Percentiles rank a stretch among this genome's conserved stretches.
These are phyloP conservation scores for Cryptococcus hybrid DNA, from an alignment of 1,284 basidiomycete genomes.

Conservation along the genomic window DNA sequence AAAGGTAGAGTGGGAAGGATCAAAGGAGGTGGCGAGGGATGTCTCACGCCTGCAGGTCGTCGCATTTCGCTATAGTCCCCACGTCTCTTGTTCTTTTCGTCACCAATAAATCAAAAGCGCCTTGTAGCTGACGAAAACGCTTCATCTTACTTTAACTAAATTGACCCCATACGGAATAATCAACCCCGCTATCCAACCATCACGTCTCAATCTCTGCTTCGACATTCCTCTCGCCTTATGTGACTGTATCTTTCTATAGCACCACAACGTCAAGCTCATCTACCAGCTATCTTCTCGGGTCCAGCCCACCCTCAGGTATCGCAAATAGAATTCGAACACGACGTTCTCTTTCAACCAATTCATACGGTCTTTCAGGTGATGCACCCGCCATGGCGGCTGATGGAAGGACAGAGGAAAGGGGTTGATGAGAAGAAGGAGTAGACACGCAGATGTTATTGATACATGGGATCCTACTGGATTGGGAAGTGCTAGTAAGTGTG, in stretches of 20 bases:
- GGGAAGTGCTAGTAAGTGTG: conserved; percentile 43
- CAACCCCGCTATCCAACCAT: not conserved
- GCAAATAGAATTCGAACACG: conserved; percentile 13
- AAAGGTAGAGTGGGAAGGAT: not conserved
- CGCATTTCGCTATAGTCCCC: too few relatives aligned
- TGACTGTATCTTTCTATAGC: conserved; percentile 14
- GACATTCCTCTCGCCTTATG: conserved; percentile 6
- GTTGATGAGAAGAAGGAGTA: conserved; percentile 39
- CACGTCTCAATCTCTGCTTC: not conserved
- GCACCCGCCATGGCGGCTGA: conserved; percentile 19
- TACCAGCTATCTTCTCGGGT: conserved; percentile 20
- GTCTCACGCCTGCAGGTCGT: too few relatives aligned
- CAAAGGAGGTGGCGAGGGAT: not conserved
- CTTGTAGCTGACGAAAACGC: too few relatives aligned
- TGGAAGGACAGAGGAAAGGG: conserved; percentile 34
- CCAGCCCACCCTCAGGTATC: conserved; percentile 10
- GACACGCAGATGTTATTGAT: conserved; percentile 50
- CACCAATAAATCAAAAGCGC: too few relatives aligned
- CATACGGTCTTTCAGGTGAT: conserved; percentile 19
- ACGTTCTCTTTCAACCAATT: conserved; percentile 38
- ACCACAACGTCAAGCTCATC: conserved; percentile 23
- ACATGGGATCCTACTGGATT: conserved; percentile 50
- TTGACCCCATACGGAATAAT: not conserved
- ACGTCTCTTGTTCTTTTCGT: too few relatives aligned
- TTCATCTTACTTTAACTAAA: too few relatives aligned